Base-by-base conservation (phyloP, 2,329 filamentous ascomycete genomes). In the Sordariomycetes sp. region DNA sequence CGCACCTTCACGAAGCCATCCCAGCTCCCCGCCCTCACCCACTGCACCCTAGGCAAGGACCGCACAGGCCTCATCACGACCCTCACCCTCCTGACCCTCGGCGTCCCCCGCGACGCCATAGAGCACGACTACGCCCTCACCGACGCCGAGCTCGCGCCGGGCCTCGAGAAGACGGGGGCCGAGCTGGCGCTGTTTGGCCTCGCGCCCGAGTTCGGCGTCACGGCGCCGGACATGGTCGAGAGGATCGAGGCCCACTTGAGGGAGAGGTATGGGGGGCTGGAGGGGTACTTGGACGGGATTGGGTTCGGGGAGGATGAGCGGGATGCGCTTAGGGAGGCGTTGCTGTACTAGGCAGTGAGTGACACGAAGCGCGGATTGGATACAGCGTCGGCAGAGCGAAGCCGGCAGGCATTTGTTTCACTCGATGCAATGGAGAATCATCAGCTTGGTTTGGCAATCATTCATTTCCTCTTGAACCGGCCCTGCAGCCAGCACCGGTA, bases 401-500 rank as follows among this genome's bases (percentile, higher is more conserved):
- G 28, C 28, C 28, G 8, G 8, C 28, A 4, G 8, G 8, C 28
- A 32, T 8, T 32, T 32, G 28, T 32, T 32, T 32, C 28, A 32
- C 28, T 32, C 28, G 28, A 32, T 3, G 28, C 28, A 32, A 32
- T 32, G 28, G 28, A 32, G 28, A 32, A 8, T 32, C 28, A 32
- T 32, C 4, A 32, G 8, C 28, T 3, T 32, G 28, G 28, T 8
- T 32, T 3, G 28, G 28, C 4, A 32, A 4, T 32, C 8, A 4
- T 57, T 59, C 75, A 78, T 73, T 76, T 77, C 73, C 91, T 92
- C 65, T 78, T 82, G 69, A 94, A 95, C 3, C 84, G 82, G 34
- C 87, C 89, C 70, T 95, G 89, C 68, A 95, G 82, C 90, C 94
- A 99, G 75, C 92, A 97, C 60, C 94, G 84, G 71, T 97, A 97